Evolutionary conservation across 805 yeast species (phyloP), one percentile per base, ranked within the genome.

Genomic region (Maudiozyma barnettii): DNA sequence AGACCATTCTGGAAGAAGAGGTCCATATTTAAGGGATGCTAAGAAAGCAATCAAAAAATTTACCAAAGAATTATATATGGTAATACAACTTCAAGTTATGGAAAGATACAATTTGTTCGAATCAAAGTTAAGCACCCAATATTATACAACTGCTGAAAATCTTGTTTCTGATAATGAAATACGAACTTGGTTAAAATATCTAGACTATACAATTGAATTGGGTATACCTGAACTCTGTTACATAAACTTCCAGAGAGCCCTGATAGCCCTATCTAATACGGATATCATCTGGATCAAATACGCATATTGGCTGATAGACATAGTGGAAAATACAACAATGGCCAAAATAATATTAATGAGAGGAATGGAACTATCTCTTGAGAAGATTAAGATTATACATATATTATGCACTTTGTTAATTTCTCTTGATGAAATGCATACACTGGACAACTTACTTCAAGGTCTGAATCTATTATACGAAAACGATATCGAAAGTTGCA

Each of bases 11-110:
- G 59, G 60, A 4, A 58, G 68, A 48, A 54, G 53, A 37, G 68
- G 68, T 48, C 57, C 64, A 10, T 50, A 69, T 3, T 56, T 79
- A 9, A 46, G 51, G 5, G 67, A 64, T 18, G 56, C 69, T 8
- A 63, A 69, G 44, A 51, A 51, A 35, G 49, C 50, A 14, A 51
- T 70, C 18, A 57, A 48, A 38, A 59, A 63, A 42, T 51, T 55
- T 33, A 54, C 66, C 4, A 60, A 63, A 44, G 64, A 60, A 41
- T 44, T 61, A 16, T 65, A 63, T 48, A 51, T 57, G 56, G 62
- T 55, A 5, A 49, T 58, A 4, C 68, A 65, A 45, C 54, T 47
- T 41, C 65, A 64, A 44, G 61, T 56, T 0, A 42, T 64, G 36
- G 64, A 59, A 39, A 47, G 64, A 1, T 62, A 56, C 45, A 50